Evolutionary conservation across 495 filamentous ascomycete species (phyloP), one percentile per base, ranked within the genome.

Genomic region (Friedmanniomyces endolithicus): DNA sequence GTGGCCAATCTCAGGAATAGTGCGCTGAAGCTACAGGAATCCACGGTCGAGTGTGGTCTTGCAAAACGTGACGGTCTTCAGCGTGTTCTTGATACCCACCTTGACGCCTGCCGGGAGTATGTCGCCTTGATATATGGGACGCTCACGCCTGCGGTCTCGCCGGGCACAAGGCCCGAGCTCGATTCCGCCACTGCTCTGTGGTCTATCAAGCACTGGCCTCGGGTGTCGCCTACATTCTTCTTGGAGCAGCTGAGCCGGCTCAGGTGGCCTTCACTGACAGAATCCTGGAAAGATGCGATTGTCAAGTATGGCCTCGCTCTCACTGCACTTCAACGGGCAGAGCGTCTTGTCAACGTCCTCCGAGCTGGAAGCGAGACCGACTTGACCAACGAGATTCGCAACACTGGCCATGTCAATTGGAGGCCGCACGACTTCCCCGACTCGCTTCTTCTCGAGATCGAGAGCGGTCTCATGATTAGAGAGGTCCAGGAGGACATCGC

Each of bases 391-490:
- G 83, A 85, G 57, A 41, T 79, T 0, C 29, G 23, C 1, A 83
- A 84, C 59, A 29, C 48, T 6, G 79, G 78, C 1, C 74, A 79
- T 61, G 60, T 64, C 16, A 74, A 76, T 41, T 82, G 79, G 75
- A 56, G 74, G 34, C 76, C 77, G 0, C n/a, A 61, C 8, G 50
- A 71, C 0, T 67, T 70, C 41, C 76, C 81, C 0, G 82, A 87
- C 27, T 58, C 43, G 58, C 63, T 86, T 0, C 67, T 87, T 7
- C 58, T 88, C 0, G 80, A 86, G 53, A 65, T 85, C 19, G 84
- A 88, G 43, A 77, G 74, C 33, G 72, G 77, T 22, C 69, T 88
- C 20, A 63, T 77, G 11, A 82, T 87, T 33, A 78, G 84, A 1
- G 64, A 70, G 17, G 78, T 79, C 0, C 85, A 88, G 59, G 66